Evolutionary conservation across 2,329 filamentous ascomycete genomes (phyloP).

Genomic region (Venturia oleaginea): DNA sequence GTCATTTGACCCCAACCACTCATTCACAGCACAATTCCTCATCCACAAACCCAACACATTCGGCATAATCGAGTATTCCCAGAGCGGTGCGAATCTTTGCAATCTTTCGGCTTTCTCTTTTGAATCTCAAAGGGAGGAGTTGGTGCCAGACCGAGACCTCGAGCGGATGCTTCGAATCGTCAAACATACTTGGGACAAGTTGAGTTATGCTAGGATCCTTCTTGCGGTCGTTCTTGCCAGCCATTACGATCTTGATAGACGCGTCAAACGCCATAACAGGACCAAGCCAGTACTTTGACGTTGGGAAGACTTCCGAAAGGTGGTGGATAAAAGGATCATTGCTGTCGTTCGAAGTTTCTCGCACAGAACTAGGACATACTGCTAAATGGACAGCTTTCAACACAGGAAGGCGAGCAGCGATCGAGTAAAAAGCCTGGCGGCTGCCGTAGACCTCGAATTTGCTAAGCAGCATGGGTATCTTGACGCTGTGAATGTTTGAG

Average conservation of each 20-base stretch:
- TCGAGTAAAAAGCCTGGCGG: slow-evolving; percentile 11
- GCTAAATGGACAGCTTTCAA: not conserved
- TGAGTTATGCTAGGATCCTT: not conserved
- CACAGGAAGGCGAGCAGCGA: slow-evolving; percentile 6
- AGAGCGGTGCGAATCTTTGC: slow-evolving; percentile 5
- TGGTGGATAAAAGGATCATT: not conserved
- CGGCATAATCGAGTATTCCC: not conserved
- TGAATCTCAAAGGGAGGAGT: slow-evolving; percentile 11
- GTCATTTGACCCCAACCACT: not conserved
- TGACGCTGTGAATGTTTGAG: not conserved
- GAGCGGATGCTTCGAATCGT: not conserved
- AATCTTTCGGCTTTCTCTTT: slow-evolving; percentile 12
- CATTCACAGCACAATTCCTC: not conserved
- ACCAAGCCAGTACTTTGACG: slow-evolving; percentile 8
- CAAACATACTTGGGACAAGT: not conserved
- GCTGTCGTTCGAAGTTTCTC: not conserved
- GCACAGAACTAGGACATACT: not conserved
- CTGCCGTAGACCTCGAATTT: slow-evolving; percentile 12
- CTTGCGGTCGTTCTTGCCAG: not conserved
- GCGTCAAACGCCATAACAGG: slow-evolving; percentile 12
- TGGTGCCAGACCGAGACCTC: slow-evolving; percentile 11
- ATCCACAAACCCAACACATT: not conserved
- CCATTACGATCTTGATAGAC: not conserved
- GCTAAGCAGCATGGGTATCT: slow-evolving; percentile 12
- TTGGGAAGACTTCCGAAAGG: not conserved